Evolutionary conservation across 352 stramenopile genomes (phyloP).

Genomic region (Phytophthora nicotianae): DNA sequence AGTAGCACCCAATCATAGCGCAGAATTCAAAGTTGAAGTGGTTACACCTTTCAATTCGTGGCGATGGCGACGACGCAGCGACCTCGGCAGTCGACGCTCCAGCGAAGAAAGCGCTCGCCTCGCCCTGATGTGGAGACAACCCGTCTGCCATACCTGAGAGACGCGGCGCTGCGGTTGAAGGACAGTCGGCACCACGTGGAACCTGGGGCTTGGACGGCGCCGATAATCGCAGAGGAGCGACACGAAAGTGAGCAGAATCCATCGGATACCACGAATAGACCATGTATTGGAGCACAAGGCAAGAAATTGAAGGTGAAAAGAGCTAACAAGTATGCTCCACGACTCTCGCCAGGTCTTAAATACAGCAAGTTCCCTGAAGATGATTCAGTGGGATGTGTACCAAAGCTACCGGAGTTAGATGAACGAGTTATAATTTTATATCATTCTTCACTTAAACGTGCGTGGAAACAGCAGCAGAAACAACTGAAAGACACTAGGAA

Average conservation of each 20-base stretch:
- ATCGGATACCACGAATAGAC: not conserved
- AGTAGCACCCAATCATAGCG: conserved; percentile 14
- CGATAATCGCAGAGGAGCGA: conserved; percentile 17
- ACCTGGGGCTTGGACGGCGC: conserved; percentile 1
- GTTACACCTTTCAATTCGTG: conserved; percentile 6
- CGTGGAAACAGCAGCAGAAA: conserved; percentile 28
- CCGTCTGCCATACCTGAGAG: conserved; percentile 25
- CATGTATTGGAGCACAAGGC: not conserved
- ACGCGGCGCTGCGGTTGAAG: conserved; percentile 11
- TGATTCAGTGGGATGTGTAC: not conserved
- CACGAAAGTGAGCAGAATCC: conserved; percentile 13
- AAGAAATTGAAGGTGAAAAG: conserved; percentile 1
- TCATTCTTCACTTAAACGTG: conserved; percentile 55
- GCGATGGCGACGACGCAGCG: conserved; percentile 1
- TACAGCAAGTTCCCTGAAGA: not conserved
- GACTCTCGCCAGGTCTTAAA: not conserved
- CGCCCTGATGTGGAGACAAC: conserved; percentile 10
- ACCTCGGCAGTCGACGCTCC: conserved; percentile 9
- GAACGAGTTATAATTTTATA: conserved; percentile 70
- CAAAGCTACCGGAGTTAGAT: conserved; percentile 43
- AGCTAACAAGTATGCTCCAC: conserved; percentile 4
- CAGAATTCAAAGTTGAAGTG: conserved; percentile 12
- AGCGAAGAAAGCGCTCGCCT: not conserved
- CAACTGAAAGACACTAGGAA: not conserved
- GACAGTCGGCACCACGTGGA: conserved; percentile 6